These are phyloP conservation scores for Tubosaeta brunneosetosa DNA, from an alignment of 768 basidiomycete species.

Conservation along the genomic window DNA sequence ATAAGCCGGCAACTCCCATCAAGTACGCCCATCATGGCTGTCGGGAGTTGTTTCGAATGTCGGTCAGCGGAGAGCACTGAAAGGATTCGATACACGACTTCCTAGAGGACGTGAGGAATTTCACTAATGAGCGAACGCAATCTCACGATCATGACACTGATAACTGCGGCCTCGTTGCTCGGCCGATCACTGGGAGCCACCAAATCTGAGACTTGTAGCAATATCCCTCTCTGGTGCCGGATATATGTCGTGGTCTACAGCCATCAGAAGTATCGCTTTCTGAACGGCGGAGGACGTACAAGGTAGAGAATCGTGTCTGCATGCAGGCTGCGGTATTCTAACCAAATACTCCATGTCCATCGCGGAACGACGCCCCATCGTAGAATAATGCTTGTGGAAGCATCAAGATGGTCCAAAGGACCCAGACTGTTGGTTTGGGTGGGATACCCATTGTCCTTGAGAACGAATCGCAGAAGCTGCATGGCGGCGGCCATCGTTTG, in stretches of 20 bases:
- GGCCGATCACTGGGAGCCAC: not conserved
- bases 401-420: constrained; percentile 32
- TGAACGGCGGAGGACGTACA: constrained; percentile 33
- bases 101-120: constrained; percentile 13
- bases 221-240: constrained; percentile 29
- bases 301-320: constrained; percentile 46
- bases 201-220: constrained; percentile 3
- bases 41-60: constrained; percentile 13
- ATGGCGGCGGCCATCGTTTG: constrained; percentile 43
- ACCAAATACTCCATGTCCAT: constrained; percentile 67
- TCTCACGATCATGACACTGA: constrained; percentile 29
- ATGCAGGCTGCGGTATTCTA: constrained; percentile 46
- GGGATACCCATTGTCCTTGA: constrained; percentile 27
- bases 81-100: constrained; percentile 21
- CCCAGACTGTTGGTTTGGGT: constrained; percentile 3
- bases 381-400: constrained; percentile 48
- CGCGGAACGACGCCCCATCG: constrained; percentile 52
- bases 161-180: constrained; percentile 6
- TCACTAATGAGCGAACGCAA: not conserved
- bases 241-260: constrained; percentile 53
- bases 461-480: constrained; percentile 38
- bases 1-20: constrained; percentile 16
- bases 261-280: constrained; percentile 1
- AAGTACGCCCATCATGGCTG: constrained; percentile 16
- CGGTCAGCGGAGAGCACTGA: constrained; percentile 12